Percentiles rank a stretch among this genome's conserved stretches.
phyloP scores from a whole-genome alignment of 2,329 filamentous ascomycete species.

The Zalaria sp. region DNA sequence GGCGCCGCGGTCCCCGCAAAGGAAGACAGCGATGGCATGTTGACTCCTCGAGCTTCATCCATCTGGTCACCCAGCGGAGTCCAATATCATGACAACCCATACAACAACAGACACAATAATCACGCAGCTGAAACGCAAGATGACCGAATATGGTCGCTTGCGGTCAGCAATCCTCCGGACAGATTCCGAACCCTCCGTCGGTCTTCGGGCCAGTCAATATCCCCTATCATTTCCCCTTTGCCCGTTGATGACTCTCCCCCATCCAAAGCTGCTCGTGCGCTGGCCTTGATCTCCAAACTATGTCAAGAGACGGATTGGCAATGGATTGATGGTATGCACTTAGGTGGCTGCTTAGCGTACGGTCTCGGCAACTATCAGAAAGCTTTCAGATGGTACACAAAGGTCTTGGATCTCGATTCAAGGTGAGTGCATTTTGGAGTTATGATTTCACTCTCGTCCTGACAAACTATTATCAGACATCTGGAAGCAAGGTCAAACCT shows the following conservation, averaged over 20 bases:
- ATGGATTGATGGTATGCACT: constrained; percentile 86
- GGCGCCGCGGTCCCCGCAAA: too few species aligned
- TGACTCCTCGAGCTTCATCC: not conserved
- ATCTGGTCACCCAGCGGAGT: constrained; percentile 10
- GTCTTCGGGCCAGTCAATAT: constrained; percentile 17
- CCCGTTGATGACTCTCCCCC: constrained; percentile 22
- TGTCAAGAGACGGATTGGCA: constrained; percentile 71
- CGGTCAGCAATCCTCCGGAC: constrained; percentile 2
- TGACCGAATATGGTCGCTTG: too few species aligned
- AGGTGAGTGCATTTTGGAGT: constrained; percentile 25
- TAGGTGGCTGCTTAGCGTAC: constrained; percentile 86
- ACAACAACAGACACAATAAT: constrained; percentile 1
- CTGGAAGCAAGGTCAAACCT: constrained; percentile 91
- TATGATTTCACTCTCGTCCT: not conserved
- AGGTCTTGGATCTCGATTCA: constrained; percentile 45
- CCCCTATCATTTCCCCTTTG: constrained; percentile 17
- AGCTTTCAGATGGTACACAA: constrained; percentile 59
- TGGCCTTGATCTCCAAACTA: constrained; percentile 58
- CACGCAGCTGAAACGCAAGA: too few species aligned
- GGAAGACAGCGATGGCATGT: not conserved
- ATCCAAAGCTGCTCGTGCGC: constrained; percentile 47
- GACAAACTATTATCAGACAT: constrained; percentile 42
- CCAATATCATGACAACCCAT: constrained; percentile 10
- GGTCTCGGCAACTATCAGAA: constrained; percentile 73
- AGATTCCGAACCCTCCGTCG: constrained; percentile 11